A percentile compares a stretch with the other conserved stretches of the same genome.
Evolutionary conservation across 1,284 basidiomycete species (phyloP).

Genomic region (Pyrrhoderma lamaoense): DNA sequence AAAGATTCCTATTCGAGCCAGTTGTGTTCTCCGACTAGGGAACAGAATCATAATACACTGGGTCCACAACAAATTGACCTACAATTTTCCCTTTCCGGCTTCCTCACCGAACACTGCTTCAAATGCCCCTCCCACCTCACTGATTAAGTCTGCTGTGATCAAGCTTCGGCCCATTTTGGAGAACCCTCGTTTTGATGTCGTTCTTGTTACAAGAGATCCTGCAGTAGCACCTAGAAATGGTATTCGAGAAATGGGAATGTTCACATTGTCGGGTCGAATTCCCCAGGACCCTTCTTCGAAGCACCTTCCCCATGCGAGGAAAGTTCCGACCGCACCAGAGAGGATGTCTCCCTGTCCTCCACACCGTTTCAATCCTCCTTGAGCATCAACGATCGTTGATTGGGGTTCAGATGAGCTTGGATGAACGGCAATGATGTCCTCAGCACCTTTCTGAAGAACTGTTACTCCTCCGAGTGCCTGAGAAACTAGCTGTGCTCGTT

Average conservation of each 20-base stretch:
- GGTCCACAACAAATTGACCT: too few relatives aligned
- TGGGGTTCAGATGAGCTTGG: conserved; percentile 44
- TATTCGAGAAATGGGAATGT: conserved; percentile 52
- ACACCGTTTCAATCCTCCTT: conserved; percentile 86
- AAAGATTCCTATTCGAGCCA: too few relatives aligned
- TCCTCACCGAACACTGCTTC: conserved; percentile 61
- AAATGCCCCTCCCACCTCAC: conserved; percentile 70
- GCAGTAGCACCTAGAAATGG: conserved; percentile 85
- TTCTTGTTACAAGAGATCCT: conserved; percentile 83
- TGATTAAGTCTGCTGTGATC: conserved; percentile 86
- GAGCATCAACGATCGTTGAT: conserved; percentile 56
- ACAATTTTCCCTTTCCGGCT: conserved; percentile 25
- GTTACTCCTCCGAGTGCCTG: conserved; percentile 78
- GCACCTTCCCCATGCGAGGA: conserved; percentile 92
- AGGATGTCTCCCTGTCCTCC: conserved; percentile 96
- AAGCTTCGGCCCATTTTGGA: conserved; percentile 71
- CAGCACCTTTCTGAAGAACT: conserved; percentile 84
- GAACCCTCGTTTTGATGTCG: conserved; percentile 74
- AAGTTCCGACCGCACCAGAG: conserved; percentile 79
- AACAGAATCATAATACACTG: too few relatives aligned
- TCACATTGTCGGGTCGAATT: conserved; percentile 37
- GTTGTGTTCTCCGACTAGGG: too few relatives aligned
- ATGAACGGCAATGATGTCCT: conserved; percentile 64
- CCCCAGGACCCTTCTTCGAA: conserved; percentile 79
- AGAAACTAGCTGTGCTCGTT: conserved; percentile 60